Conservation (phyloP, 768 basidiomycete species). For the Gymnopilus junonius region DNA sequence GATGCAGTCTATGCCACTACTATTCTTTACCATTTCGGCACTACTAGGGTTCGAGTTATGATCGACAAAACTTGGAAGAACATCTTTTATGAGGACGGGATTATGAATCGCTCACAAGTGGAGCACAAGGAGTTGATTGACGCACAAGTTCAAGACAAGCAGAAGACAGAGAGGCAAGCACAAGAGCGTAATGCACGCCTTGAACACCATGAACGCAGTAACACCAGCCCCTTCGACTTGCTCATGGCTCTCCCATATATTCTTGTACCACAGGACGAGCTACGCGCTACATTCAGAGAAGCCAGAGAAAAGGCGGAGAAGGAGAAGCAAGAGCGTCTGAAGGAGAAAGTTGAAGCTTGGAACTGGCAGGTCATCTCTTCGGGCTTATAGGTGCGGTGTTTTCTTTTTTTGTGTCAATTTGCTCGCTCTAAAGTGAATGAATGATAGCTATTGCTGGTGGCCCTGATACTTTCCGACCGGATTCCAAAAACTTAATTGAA, state of each 20-base stretch:
- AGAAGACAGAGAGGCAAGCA: background rate
- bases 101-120: background rate
- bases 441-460: conserved; percentile 83
- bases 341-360: conserved; percentile 21
- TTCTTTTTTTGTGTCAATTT: background rate
- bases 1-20: conserved; percentile 22
- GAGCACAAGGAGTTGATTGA: background rate
- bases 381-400: conserved; percentile 74
- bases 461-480: conserved; percentile 74
- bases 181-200: background rate
- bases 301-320: conserved; percentile 10
- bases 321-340: conserved; percentile 13
- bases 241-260: conserved; percentile 17
- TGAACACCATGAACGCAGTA: background rate
- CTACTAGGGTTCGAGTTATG: conserved; percentile 6
- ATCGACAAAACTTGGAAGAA: background rate
- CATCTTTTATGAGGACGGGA: background rate
- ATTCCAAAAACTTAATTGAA: conserved; percentile 73
- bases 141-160: background rate
- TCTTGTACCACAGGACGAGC: conserved; percentile 13
- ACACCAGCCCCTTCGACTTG: conserved; percentile 13
- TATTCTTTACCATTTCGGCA: conserved; percentile 19
- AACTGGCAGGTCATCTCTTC: background rate
- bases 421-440: background rate
- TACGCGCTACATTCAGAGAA: conserved; percentile 14